Evolutionary conservation across 2,329 filamentous ascomycete species (phyloP), one percentile per base, ranked within the genome.

Genomic region (Ophiosphaerella herpotricha): DNA sequence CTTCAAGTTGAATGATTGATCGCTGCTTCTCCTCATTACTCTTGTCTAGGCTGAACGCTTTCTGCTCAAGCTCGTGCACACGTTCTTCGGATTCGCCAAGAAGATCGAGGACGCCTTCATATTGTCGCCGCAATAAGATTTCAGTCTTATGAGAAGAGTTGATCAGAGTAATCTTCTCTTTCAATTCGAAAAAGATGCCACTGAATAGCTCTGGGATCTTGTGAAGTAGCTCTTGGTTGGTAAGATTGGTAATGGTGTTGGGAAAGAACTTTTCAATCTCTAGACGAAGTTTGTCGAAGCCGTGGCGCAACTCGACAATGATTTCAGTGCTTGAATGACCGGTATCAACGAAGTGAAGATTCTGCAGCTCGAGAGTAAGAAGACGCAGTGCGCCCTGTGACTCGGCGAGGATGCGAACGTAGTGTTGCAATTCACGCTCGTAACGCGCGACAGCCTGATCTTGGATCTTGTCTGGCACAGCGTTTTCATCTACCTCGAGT

Each of bases 331-430:
- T 60, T 7, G 60, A 63, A 13, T 67, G 58, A 13, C 73, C 71
- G 1, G 64, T 57, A 12, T 66, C 61, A 5, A 73, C 58, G 51
- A 78, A 74, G 23, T 75, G 71, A 14, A 79, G 69, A 26, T 73
- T 74, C 46, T 75, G 67, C 4, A 80, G 63, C 52, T 78, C 75
- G 18, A 79, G 73, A 8, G 71, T 66, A 12, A 79, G 60, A 34
- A 78, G 66, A 26, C 75, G 67, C 3, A 80, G 66, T 5, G 71
- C 66, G 4, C 74, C 68, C 52, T 73, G 71, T 5, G 74, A 70
- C 14, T 75, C 68, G 33, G 73, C 72, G 5, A 75, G 67, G 46
- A 75, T 64, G 11, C 63, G 60, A 39, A 61, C 68, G 39, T 78
- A 62, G 7, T 67, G 63, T 31, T 73, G 55, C 43, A 80, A 72